Evolutionary conservation across 2,329 filamentous ascomycete genomes (phyloP).

Genomic region (Cordyceps pruinosa): DNA sequence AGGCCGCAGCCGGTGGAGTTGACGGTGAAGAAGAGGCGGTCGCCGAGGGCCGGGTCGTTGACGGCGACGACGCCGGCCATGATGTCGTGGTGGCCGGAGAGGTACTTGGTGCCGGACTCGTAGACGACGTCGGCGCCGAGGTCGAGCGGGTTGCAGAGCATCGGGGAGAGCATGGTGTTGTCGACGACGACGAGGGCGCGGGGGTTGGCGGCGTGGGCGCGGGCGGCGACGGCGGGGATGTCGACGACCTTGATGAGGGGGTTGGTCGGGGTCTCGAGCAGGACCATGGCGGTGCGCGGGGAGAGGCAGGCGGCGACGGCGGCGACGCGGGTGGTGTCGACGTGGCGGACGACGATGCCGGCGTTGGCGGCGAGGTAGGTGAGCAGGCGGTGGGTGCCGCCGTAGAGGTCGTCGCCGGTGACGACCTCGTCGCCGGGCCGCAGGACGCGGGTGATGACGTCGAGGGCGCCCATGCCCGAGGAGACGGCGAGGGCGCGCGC

Average conservation of each 20-base stretch:
- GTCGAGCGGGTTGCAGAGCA: constrained; percentile 89
- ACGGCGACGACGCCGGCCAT: constrained; percentile 96
- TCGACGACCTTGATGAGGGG: constrained; percentile 98
- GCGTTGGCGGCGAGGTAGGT: constrained; percentile 86
- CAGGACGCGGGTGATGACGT: constrained; percentile 88
- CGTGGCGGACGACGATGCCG: constrained; percentile 89
- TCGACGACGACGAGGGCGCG: constrained; percentile 84
- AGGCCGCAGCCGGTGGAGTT: constrained; percentile 93
- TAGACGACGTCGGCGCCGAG: constrained; percentile 94
- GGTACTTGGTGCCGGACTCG: constrained; percentile 95
- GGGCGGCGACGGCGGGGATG: constrained; percentile 68
- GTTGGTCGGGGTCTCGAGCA: constrained; percentile 95
- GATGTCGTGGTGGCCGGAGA: constrained; percentile 96
- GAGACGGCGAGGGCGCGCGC: constrained; percentile 85
- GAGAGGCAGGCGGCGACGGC: constrained; percentile 62
- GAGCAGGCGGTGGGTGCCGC: constrained; percentile 86
- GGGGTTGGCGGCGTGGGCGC: constrained; percentile 70
- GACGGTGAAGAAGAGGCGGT: constrained; percentile 94
- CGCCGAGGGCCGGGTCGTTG: constrained; percentile 73
- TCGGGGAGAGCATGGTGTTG: constrained; percentile 97
- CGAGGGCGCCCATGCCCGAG: constrained; percentile 94
- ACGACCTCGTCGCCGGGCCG: constrained; percentile 94
- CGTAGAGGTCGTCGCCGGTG: constrained; percentile 94
- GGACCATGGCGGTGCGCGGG: constrained; percentile 85
- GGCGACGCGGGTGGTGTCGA: constrained; percentile 80